Evolutionary conservation across 306 rosid species (phyloP).

Genomic region (Acacia confusa): DNA sequence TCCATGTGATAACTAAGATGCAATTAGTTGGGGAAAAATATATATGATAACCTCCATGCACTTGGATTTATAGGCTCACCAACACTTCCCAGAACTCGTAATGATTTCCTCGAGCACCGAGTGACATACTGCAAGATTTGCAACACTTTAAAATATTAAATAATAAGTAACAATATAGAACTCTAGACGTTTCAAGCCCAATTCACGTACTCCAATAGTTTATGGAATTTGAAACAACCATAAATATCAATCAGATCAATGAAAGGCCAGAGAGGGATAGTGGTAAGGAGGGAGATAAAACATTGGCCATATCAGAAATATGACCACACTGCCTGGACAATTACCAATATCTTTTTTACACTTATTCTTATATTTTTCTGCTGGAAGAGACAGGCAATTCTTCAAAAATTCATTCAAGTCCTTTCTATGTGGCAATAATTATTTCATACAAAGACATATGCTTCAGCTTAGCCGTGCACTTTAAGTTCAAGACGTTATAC

Average conservation of each 20-base stretch:
- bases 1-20: neutral
- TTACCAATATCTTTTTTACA: neutral
- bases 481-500: neutral
- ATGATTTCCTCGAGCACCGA: constrained; percentile 82
- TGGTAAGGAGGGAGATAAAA: neutral
- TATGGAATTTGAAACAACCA: neutral
- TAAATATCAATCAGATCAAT: neutral
- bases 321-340: neutral
- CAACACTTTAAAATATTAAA: constrained; percentile 14
- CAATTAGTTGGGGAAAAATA: neutral
- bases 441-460: neutral
- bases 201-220: neutral
- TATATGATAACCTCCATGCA: constrained; percentile 81
- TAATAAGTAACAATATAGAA: constrained; percentile 12
- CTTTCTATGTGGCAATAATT: neutral
- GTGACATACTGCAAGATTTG: constrained; percentile 72
- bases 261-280: neutral
- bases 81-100: constrained; percentile 91
- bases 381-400: neutral
- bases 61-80: constrained; percentile 99
- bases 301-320: neutral
- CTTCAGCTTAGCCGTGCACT: neutral
- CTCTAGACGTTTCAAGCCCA: constrained; percentile 1
- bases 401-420: constrained; percentile 1
- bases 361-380: neutral